phyloP scores from a whole-genome alignment of 208 protist species.

The Crithidia expoeki region DNA sequence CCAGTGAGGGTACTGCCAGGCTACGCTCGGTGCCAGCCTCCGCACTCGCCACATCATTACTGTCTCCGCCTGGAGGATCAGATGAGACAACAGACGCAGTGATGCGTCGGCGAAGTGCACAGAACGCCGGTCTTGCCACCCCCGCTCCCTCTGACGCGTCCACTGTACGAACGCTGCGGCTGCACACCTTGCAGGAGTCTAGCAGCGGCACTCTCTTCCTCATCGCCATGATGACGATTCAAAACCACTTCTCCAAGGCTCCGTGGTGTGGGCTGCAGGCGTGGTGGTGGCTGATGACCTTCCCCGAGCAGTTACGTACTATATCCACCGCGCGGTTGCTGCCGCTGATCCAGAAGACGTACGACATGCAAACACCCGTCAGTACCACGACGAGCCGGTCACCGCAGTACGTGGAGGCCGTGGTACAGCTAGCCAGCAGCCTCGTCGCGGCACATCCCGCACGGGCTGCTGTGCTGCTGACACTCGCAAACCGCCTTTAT shows the following conservation, averaged over 20 bases:
- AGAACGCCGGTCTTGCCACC: no score
- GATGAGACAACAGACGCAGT: no score
- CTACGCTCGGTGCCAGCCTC: no score
- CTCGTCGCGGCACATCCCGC: constrained; percentile 25
- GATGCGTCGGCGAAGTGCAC: no score
- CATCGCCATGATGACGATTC: background rate
- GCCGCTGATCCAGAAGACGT: constrained; percentile 10
- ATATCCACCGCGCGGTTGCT: constrained; percentile 1
- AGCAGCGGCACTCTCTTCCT: constrained; percentile 14
- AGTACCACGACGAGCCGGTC: constrained; percentile 13
- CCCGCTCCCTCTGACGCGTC: no score
- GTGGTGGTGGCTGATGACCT: constrained; percentile 17
- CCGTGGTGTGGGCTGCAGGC: constrained; percentile 11
- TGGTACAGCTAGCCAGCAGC: constrained; percentile 26
- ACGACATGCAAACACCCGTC: background rate
- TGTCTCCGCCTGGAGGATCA: no score
- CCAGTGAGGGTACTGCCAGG: no score
- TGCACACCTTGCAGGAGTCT: constrained; percentile 24
- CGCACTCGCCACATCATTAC: no score
- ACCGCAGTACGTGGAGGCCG: constrained; percentile 8
- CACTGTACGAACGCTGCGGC: no score
- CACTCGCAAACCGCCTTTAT: constrained; percentile 15
- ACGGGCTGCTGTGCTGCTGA: constrained; percentile 23
- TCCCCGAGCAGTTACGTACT: constrained; percentile 30
- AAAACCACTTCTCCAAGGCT: background rate